phyloP scores from a whole-genome alignment of 2,329 filamentous ascomycete genomes.

The Aspergillus sp. region DNA sequence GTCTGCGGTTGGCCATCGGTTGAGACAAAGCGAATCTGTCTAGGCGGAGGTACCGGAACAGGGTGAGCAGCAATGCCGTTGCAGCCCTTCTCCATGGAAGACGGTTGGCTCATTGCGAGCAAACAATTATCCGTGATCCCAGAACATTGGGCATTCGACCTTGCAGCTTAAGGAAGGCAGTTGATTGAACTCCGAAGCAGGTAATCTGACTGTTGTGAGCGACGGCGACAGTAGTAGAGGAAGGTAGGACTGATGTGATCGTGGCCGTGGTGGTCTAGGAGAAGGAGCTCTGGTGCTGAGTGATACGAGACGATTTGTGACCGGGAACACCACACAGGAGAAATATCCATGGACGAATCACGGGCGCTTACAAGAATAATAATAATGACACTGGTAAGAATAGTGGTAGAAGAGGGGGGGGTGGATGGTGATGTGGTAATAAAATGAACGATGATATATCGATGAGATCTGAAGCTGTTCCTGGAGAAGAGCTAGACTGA shows the following conservation, averaged over 20 bases:
- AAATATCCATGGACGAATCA: constrained; percentile 17
- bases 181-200: not conserved
- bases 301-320: constrained; percentile 10
- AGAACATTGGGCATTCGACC: constrained; percentile 24
- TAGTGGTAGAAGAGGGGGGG: not conserved
- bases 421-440: not conserved
- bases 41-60: constrained; percentile 14
- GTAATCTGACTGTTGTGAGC: constrained; percentile 6
- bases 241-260: not conserved
- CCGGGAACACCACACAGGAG: constrained; percentile 9
- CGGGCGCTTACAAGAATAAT: no score
- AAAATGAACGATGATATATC: not conserved
- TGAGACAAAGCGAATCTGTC: constrained; percentile 68
- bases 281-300: constrained; percentile 1
- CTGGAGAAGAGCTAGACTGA: not conserved
- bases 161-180: constrained; percentile 9
- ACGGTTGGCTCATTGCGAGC: constrained; percentile 36
- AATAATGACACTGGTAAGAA: not conserved
- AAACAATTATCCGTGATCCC: constrained; percentile 26
- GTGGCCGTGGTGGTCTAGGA: constrained; percentile 1
- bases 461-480: not conserved
- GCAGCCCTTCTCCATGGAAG: constrained; percentile 30
- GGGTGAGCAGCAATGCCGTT: constrained; percentile 24
- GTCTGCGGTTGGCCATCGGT: constrained; percentile 74
- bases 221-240: not conserved